These are phyloP conservation scores for Wickerhamiella nectarea DNA, from an alignment of 805 yeast genomes.

Conservation along the genomic window DNA sequence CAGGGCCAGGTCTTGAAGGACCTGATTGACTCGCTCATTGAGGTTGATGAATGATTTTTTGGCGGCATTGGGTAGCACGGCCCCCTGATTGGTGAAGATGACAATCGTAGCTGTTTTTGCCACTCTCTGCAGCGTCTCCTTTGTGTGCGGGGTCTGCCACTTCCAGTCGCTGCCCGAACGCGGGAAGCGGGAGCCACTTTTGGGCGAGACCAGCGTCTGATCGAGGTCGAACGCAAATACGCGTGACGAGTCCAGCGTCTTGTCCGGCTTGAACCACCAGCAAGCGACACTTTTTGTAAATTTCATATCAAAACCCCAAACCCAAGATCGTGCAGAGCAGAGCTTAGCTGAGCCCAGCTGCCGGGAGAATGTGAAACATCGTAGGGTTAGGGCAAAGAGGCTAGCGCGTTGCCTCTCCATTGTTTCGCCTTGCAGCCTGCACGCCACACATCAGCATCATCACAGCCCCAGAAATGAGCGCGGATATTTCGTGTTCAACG, in stretches of 20 bases:
- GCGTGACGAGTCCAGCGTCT: neutral
- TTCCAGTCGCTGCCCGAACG: constrained; percentile 60
- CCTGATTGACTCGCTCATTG: constrained; percentile 15
- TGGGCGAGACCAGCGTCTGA: constrained; percentile 57
- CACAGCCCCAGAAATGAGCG: neutral
- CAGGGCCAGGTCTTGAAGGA: constrained; percentile 35
- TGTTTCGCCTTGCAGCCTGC: neutral
- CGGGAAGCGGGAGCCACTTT: constrained; percentile 47
- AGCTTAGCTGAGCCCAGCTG: neutral
- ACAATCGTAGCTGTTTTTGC: constrained; percentile 34
- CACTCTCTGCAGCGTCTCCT: constrained; percentile 9
- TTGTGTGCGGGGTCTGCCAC: constrained; percentile 30
- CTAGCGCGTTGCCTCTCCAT: neutral
- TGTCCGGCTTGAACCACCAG: constrained; percentile 2
- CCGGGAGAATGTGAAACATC: constrained; percentile 1
- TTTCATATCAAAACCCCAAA: no score
- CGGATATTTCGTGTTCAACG: constrained; percentile 3
- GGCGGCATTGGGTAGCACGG: constrained; percentile 31
- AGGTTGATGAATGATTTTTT: constrained; percentile 27
- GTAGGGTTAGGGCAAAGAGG: constrained; percentile 3
- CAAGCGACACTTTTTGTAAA: constrained; percentile 1
- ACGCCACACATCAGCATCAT: neutral
- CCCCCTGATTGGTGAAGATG: constrained; percentile 81
- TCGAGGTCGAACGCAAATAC: constrained; percentile 78
- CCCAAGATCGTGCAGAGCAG: no score